These are phyloP conservation scores for Aspergillus pseudoglaucus DNA, from an alignment of 2,329 filamentous ascomycete species.

Conservation along the genomic window DNA sequence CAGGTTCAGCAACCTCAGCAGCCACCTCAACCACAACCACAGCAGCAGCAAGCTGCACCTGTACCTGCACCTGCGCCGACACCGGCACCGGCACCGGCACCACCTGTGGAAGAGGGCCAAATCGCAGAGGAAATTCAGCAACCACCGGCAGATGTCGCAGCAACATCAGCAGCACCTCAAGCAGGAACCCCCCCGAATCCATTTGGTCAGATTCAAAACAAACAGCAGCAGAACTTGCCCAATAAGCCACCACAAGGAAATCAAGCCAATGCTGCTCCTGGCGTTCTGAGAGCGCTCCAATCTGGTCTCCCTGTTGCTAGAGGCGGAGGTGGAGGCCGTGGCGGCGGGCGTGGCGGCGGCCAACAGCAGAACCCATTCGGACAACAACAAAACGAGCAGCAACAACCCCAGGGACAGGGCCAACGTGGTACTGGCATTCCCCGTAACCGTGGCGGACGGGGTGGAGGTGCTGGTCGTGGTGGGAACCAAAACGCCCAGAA, in stretches of 20 bases:
- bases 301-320: slow-evolving; percentile 41
- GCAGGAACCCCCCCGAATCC: slow-evolving; percentile 15
- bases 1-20: slow-evolving; percentile 6
- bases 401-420: slow-evolving; percentile 23
- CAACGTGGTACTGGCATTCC: slow-evolving; percentile 34
- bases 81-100: neutral
- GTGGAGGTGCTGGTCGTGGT: slow-evolving; percentile 25
- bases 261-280: slow-evolving; percentile 29
- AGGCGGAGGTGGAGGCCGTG: slow-evolving; percentile 33
- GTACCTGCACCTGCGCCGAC: neutral
- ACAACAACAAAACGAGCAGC: slow-evolving; percentile 15
- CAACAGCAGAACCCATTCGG: slow-evolving; percentile 27
- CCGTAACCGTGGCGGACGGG: slow-evolving; percentile 42
- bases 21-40: slow-evolving; percentile 9
- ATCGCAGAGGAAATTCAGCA: slow-evolving; percentile 9
- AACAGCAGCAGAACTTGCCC: slow-evolving; percentile 16
- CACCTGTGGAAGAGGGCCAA: slow-evolving; percentile 7
- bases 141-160: slow-evolving; percentile 10
- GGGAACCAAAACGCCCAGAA: slow-evolving; percentile 39
- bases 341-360: slow-evolving; percentile 36
- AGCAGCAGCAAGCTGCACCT: slow-evolving; percentile 1
- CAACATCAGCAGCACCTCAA: slow-evolving; percentile 6
- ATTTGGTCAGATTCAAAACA: slow-evolving; percentile 22
- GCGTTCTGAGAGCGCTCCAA: slow-evolving; percentile 37
- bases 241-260: slow-evolving; percentile 22